A percentile compares a stretch with the other conserved stretches of the same genome.
These are phyloP conservation scores for Coniochaeta sp. DNA, from an alignment of 2,329 filamentous ascomycete genomes.

Conservation along the genomic window DNA sequence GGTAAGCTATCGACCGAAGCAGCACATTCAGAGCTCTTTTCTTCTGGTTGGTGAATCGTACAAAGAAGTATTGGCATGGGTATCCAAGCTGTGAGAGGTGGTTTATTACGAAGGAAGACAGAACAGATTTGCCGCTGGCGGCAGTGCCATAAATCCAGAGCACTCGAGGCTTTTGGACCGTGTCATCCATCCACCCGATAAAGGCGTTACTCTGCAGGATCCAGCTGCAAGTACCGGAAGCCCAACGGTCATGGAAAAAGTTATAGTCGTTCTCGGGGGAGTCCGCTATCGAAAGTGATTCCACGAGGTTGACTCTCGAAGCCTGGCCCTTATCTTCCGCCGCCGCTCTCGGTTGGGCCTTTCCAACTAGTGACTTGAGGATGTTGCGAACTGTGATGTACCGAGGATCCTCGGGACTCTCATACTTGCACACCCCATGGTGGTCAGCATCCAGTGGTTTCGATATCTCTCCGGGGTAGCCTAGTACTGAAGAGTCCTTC, in stretches of 20 bases:
- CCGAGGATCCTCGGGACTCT: not conserved
- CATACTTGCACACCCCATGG: constrained; percentile 2
- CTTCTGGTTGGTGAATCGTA: constrained; percentile 12
- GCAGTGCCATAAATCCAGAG: constrained; percentile 7
- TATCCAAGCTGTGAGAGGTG: constrained; percentile 3
- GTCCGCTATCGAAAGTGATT: not conserved
- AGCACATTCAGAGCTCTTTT: constrained; percentile 14
- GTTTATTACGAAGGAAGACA: constrained; percentile 9
- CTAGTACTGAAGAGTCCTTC: constrained; percentile 26
- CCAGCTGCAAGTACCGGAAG: constrained; percentile 7
- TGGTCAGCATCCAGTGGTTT: not conserved
- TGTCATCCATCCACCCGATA: not conserved
- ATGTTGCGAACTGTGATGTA: not conserved
- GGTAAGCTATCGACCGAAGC: constrained; percentile 23
- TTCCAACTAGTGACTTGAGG: not conserved
- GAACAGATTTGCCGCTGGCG: constrained; percentile 9
- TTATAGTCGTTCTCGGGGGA: constrained; percentile 4
- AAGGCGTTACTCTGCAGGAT: constrained; percentile 5
- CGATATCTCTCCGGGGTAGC: not conserved
- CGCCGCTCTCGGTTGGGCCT: not conserved
- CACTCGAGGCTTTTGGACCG: not conserved
- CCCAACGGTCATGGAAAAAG: constrained; percentile 6
- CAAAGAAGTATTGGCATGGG: constrained; percentile 19
- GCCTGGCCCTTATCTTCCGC: no score
- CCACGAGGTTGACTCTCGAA: no score